phyloP scores from a whole-genome alignment of 208 protist genomes.

The Wallacemonas rigidus region DNA sequence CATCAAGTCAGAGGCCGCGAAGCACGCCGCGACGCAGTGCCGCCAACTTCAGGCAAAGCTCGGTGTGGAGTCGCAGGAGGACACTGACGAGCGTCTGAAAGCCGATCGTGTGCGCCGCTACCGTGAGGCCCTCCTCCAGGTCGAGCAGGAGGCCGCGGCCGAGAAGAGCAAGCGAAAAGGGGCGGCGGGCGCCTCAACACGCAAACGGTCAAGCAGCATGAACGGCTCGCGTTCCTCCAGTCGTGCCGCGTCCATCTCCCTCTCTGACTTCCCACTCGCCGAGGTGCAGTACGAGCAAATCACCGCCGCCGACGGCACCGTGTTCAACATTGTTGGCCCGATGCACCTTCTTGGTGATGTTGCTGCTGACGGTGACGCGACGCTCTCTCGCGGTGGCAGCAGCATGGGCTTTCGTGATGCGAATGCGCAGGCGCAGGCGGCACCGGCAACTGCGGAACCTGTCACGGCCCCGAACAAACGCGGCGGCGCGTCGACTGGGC shows the following conservation, averaged over 20 bases:
- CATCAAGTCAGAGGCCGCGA: conserved; percentile 24
- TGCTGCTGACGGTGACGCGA: too few species aligned
- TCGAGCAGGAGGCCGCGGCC: conserved; percentile 16
- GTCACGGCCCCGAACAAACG: background rate
- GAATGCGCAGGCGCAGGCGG: too few species aligned
- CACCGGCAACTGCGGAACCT: background rate
- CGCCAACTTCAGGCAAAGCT: conserved; percentile 28
- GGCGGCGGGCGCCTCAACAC: background rate
- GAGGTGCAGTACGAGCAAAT: conserved; percentile 32
- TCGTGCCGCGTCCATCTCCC: conserved; percentile 5
- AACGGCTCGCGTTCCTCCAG: conserved; percentile 15
- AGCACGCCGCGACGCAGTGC: conserved; percentile 26
- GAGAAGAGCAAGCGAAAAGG: conserved; percentile 25
- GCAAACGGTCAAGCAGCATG: conserved; percentile 16
- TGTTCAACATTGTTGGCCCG: conserved; percentile 36
- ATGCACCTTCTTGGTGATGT: conserved; percentile 23
- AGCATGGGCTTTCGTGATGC: too few species aligned
- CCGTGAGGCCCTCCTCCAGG: conserved; percentile 9
- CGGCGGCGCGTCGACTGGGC: background rate
- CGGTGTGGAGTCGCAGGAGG: conserved; percentile 38
- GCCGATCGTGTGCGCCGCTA: conserved; percentile 6
- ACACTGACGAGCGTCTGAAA: conserved; percentile 26
- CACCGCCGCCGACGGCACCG: conserved; percentile 30
- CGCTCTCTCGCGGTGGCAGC: too few species aligned
- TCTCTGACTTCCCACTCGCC: conserved; percentile 20